These are phyloP conservation scores for Pichia sp. DNA, from an alignment of 1,139 yeast genomes.

Conservation along the genomic window DNA sequence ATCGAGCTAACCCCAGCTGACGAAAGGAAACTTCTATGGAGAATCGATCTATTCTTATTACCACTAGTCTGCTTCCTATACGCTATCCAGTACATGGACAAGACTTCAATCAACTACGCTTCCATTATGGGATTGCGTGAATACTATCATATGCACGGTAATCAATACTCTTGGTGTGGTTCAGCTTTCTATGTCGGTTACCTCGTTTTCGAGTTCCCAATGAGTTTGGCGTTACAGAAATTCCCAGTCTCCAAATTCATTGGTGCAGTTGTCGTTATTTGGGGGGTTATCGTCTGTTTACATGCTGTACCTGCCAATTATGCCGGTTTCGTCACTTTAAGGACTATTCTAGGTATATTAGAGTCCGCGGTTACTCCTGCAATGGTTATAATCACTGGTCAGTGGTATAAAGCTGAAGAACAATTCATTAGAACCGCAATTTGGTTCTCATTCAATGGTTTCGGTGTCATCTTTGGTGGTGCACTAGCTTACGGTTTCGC, in stretches of 20 bases:
- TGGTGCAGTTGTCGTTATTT: slow-evolving; percentile 33
- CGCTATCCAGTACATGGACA: slow-evolving; percentile 59
- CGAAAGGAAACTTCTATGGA: slow-evolving; percentile 35
- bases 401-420: slow-evolving; percentile 46
- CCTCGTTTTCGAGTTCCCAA: slow-evolving; percentile 39
- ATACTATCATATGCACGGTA: slow-evolving; percentile 42
- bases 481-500: slow-evolving; percentile 44
- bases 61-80: slow-evolving; percentile 50
- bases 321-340: slow-evolving; percentile 34
- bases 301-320: slow-evolving; percentile 36
- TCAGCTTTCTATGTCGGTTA: slow-evolving; percentile 50
- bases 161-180: slow-evolving; percentile 50
- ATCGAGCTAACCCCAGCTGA: slow-evolving; percentile 22
- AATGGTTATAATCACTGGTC: slow-evolving; percentile 43
- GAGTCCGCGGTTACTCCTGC: slow-evolving; percentile 46
- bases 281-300: slow-evolving; percentile 40
- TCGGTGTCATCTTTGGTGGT: slow-evolving; percentile 41
- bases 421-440: slow-evolving; percentile 39
- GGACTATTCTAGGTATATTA: slow-evolving; percentile 40
- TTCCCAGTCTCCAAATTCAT: slow-evolving; percentile 37
- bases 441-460: slow-evolving; percentile 46
- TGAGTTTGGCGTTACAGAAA: slow-evolving; percentile 35
- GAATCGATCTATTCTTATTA: slow-evolving; percentile 46
- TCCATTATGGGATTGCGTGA: slow-evolving; percentile 45
- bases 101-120: slow-evolving; percentile 51